A percentile compares a stretch with the other conserved stretches of the same genome.
These are phyloP conservation scores for Chalara sp. DNA, from an alignment of 2,329 filamentous ascomycete species.

Conservation along the genomic window DNA sequence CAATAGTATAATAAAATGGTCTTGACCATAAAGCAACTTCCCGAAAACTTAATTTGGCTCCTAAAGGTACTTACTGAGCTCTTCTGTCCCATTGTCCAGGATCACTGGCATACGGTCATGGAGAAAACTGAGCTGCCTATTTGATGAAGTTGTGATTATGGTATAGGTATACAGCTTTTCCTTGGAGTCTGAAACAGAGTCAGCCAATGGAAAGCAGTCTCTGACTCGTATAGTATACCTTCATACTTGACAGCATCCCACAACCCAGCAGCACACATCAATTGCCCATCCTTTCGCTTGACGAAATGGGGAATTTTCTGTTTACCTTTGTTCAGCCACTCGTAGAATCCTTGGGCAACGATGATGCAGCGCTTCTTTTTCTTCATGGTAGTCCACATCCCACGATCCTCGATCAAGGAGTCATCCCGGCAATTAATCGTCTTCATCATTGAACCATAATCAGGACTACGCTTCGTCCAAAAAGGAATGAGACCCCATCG, in stretches of 20 bases:
- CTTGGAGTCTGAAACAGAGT: constrained; percentile 39
- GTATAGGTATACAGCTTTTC: constrained; percentile 83
- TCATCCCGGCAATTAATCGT: constrained; percentile 96
- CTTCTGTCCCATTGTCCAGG: constrained; percentile 66
- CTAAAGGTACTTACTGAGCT: constrained; percentile 40
- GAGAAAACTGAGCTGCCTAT: constrained; percentile 74
- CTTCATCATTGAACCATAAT: constrained; percentile 71
- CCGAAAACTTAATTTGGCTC: too few species aligned
- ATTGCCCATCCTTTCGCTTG: constrained; percentile 70
- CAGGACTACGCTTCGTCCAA: constrained; percentile 81
- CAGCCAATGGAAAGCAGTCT: constrained; percentile 1
- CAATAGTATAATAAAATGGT: too few species aligned
- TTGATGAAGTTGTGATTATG: constrained; percentile 86
- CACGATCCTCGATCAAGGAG: constrained; percentile 65
- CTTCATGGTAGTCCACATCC: constrained; percentile 93
- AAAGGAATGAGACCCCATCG: constrained; percentile 93
- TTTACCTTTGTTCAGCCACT: constrained; percentile 82
- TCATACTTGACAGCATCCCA: constrained; percentile 87
- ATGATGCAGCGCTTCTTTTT: constrained; percentile 81
- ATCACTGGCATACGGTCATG: constrained; percentile 97
- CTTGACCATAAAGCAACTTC: too few species aligned
- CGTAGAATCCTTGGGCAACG: constrained; percentile 87
- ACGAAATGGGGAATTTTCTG: constrained; percentile 82
- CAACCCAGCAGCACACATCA: constrained; percentile 81
- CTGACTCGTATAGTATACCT: constrained; percentile 36